phyloP scores from a whole-genome alignment of 2,329 filamentous ascomycete genomes.

The Escovopsis weberi region DNA sequence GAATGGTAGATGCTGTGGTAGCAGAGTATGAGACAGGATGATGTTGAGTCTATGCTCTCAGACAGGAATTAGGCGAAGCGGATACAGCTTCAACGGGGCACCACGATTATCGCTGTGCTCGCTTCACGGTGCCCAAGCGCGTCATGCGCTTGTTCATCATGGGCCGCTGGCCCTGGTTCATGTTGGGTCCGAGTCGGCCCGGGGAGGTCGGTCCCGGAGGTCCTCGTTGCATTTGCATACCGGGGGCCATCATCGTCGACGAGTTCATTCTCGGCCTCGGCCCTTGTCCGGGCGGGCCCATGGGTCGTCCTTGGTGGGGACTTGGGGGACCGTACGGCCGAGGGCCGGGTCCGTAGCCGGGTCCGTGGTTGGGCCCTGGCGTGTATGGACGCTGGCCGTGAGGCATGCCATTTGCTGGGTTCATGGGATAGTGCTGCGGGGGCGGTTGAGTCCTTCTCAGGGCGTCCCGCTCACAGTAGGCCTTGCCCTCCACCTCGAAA shows the following conservation, averaged over 20 bases:
- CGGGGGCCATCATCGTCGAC: slow-evolving; percentile 1
- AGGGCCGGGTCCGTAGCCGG: slow-evolving; percentile 5
- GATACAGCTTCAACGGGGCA: too few species aligned
- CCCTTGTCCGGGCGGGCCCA: slow-evolving; percentile 10
- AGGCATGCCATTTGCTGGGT: background rate
- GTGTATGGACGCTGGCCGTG: background rate
- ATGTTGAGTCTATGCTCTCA: too few species aligned
- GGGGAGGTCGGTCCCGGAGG: slow-evolving; percentile 6
- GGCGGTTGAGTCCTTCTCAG: slow-evolving; percentile 35
- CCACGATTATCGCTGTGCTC: background rate
- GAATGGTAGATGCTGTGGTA: too few species aligned
- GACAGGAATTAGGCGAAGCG: too few species aligned
- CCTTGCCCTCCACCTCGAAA: slow-evolving; percentile 68
- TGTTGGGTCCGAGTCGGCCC: slow-evolving; percentile 6
- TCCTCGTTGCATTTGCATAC: slow-evolving; percentile 5
- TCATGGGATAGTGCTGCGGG: background rate
- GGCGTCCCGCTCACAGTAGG: slow-evolving; percentile 82
- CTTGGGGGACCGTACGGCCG: slow-evolving; percentile 6
- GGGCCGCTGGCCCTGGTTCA: slow-evolving; percentile 14
- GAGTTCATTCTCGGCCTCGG: slow-evolving; percentile 6
- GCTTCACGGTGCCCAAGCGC: slow-evolving; percentile 38
- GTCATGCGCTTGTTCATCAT: slow-evolving; percentile 50
- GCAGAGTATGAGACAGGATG: too few species aligned
- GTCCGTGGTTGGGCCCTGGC: slow-evolving; percentile 4
- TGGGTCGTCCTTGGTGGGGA: slow-evolving; percentile 6